Evolutionary conservation across 1,139 yeast genomes (phyloP), one percentile per base, ranked within the genome.

Genomic region (Geotrichum cucujoidarum): DNA sequence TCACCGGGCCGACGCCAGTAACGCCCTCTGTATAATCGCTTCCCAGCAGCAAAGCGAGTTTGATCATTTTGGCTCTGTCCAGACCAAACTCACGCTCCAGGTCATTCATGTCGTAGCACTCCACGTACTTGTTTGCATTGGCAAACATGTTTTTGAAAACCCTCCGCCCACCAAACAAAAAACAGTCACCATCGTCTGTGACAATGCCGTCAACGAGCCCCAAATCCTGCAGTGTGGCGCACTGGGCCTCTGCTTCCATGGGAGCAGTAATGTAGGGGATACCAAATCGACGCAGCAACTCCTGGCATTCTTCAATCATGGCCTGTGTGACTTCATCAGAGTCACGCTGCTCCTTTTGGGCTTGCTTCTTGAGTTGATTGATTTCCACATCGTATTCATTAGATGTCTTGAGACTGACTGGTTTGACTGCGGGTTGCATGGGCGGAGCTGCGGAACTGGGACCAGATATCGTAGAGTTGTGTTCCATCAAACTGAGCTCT

Each of bases 231-330:
- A 92, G 68, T 56, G 82, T 87, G 0, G 96, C 97, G 67, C 98
- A 92, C 61, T 92, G 98, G 0, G 97, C 97, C 69, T 92, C 98
- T 1, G 98, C 98, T 66, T 92, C 98, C 88, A 87, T 88, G 0
- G 97, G 97, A 0, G 97, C 97, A 0, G 96, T 87, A 6, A 92
- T 77, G 58, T 79, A 92, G 0, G 98, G 98, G 10, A 92, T 84
- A 0, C 98, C 98, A 70, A 94, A 94, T 49, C 94, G 54, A 31
- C 83, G 77, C 4, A 94, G 70, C 35, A 94, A 70, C 53, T 88
- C 95, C 64, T 92, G 97, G 10, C 95, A 94, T 61, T 92, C 97
- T 40, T 75, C 73, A 20, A 92, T 77, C 97, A 94, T 92, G 31
- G 77, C 77, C 16, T 78, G 78, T 0, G 96, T 85, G 0, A 92